A percentile compares a stretch with the other conserved stretches of the same genome.
phyloP scores from a whole-genome alignment of 2,329 filamentous ascomycete species.

The Seiridium cupressi region DNA sequence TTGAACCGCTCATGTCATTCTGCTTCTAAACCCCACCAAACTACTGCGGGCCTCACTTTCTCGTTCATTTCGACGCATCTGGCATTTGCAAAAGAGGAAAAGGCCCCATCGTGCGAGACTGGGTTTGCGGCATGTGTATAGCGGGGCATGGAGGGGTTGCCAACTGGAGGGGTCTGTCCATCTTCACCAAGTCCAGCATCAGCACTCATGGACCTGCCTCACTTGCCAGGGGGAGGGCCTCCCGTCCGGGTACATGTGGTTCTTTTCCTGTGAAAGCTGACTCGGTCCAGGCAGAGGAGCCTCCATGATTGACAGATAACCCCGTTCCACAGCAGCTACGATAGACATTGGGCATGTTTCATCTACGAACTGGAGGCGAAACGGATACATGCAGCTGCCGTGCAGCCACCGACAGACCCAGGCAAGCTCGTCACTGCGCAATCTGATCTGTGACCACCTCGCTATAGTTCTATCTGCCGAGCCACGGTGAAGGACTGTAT shows the following conservation, averaged over 20 bases:
- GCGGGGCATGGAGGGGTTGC: conserved; percentile 4
- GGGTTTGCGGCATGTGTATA: neutral
- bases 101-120: neutral
- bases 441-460: neutral
- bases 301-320: neutral
- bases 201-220: neutral
- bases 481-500: no score
- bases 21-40: conserved; percentile 2
- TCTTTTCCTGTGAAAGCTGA: no score
- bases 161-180: neutral
- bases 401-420: neutral
- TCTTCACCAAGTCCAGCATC: neutral
- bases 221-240: no score
- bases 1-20: neutral
- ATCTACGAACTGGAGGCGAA: neutral
- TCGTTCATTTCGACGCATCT: neutral
- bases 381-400: neutral
- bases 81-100: neutral
- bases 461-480: no score
- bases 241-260: no score
- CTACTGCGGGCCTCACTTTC: neutral
- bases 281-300: neutral
- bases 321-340: neutral
- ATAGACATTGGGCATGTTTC: neutral
- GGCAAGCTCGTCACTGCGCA: neutral